Evolutionary conservation across 208 protist genomes (phyloP).

Genomic region (Acanthamoeba lugdunensis): DNA sequence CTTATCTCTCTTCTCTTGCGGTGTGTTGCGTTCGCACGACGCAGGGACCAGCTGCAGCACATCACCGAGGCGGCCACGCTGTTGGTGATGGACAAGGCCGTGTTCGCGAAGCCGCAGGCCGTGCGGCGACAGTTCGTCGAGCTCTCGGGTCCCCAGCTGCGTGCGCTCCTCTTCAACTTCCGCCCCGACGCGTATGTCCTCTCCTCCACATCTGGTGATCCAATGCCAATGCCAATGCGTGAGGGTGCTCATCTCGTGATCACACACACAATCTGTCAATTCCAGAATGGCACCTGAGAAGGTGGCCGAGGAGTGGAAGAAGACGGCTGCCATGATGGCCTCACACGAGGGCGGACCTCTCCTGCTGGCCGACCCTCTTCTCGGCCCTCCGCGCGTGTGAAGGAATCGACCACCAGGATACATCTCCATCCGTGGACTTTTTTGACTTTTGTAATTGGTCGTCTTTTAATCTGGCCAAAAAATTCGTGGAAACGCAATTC

Average conservation of each 20-base stretch:
- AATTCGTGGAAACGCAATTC: too few relatives aligned
- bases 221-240: too few relatives aligned
- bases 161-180: conserved; percentile 53
- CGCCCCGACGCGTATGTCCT: conserved; percentile 66
- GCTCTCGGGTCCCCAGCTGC: conserved; percentile 30
- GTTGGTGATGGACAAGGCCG: conserved; percentile 64
- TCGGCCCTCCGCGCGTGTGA: background rate
- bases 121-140: background rate
- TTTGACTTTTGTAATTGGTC: background rate
- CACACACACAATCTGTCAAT: background rate
- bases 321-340: conserved; percentile 19
- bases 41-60: conserved; percentile 33
- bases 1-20: background rate
- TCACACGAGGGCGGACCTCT: conserved; percentile 30
- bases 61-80: conserved; percentile 60
- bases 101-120: conserved; percentile 32
- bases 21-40: background rate
- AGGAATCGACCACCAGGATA: too few relatives aligned
- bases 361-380: background rate
- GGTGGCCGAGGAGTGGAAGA: conserved; percentile 45
- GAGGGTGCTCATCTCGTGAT: background rate
- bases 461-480: background rate
- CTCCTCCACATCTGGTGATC: too few relatives aligned
- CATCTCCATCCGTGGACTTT: too few relatives aligned
- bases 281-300: conserved; percentile 50